Evolutionary conservation across 148 eudicot genomes (phyloP).

Genomic region (Tetragonia tetragonoides): DNA sequence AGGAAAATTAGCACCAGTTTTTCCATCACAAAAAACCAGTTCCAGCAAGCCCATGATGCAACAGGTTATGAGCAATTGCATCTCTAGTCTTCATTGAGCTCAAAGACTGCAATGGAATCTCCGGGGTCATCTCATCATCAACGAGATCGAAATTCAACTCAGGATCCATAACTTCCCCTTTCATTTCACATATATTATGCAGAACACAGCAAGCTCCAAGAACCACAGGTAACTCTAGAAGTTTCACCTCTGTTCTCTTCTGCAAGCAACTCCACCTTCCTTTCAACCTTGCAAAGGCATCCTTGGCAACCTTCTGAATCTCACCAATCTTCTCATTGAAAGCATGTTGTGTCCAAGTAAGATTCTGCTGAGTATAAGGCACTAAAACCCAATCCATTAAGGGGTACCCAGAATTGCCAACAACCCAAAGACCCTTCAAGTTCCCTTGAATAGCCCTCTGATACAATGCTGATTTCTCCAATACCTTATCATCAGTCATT

Average conservation of each 20-base stretch:
- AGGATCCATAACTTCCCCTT: constrained; percentile 52
- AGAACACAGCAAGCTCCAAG: constrained; percentile 92
- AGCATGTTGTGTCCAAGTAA: constrained; percentile 88
- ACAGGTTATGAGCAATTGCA: constrained; percentile 72
- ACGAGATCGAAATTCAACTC: constrained; percentile 44
- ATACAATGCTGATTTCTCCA: constrained; percentile 73
- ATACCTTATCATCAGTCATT: constrained; percentile 79
- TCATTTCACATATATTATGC: constrained; percentile 90
- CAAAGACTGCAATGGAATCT: constrained; percentile 53
- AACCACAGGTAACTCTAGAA: constrained; percentile 81
- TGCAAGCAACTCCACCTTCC: constrained; percentile 91
- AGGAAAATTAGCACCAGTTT: background rate
- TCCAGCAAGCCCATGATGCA: constrained; percentile 89
- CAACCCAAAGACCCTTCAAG: constrained; percentile 71
- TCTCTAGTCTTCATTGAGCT: constrained; percentile 67
- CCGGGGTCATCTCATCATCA: constrained; percentile 84
- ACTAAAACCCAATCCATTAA: constrained; percentile 87
- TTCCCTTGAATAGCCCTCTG: constrained; percentile 73
- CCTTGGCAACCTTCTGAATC: constrained; percentile 45
- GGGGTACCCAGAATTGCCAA: constrained; percentile 72
- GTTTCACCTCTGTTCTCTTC: constrained; percentile 81
- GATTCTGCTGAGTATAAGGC: constrained; percentile 65
- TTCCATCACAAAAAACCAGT: constrained; percentile 55
- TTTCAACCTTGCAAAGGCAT: constrained; percentile 78
- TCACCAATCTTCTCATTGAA: constrained; percentile 88